Conservation (phyloP, 345 rosid genomes). For the Corymbia maculata region DNA sequence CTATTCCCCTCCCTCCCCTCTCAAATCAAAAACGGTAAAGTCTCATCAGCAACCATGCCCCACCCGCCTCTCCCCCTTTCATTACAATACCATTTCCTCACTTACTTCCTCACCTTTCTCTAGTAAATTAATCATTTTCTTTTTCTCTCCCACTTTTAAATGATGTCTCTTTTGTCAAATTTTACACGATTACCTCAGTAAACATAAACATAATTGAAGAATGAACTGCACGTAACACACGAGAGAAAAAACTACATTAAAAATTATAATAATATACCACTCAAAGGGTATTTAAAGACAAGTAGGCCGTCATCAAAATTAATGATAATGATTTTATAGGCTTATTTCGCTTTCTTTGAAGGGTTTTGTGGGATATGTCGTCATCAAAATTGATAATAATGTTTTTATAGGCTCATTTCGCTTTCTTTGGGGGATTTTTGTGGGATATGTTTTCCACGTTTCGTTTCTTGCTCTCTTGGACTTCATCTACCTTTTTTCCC, state of each 20-base stretch:
- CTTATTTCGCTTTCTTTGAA: background rate
- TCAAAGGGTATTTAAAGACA: background rate
- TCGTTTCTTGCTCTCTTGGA: background rate
- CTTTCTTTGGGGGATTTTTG: background rate
- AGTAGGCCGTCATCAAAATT: background rate
- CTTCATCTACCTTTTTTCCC: background rate
- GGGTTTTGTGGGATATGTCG: background rate
- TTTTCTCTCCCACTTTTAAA: background rate
- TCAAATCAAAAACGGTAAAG: background rate
- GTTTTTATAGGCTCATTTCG: background rate
- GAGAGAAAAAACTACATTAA: background rate
- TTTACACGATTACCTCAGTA: background rate
- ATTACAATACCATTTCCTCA: background rate
- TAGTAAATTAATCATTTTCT: background rate
- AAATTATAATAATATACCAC: background rate
- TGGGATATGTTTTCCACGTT: background rate
- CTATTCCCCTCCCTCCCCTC: background rate
- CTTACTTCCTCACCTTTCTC: background rate
- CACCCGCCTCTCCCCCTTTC: background rate
- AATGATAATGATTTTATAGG: background rate
- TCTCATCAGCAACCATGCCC: background rate
- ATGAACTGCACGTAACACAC: background rate
- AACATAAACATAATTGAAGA: background rate
- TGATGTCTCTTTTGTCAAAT: background rate
- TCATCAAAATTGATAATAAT: too few relatives aligned